Conservation (phyloP, 352 stramenopile species). For the Pythium vanterpoolii region DNA sequence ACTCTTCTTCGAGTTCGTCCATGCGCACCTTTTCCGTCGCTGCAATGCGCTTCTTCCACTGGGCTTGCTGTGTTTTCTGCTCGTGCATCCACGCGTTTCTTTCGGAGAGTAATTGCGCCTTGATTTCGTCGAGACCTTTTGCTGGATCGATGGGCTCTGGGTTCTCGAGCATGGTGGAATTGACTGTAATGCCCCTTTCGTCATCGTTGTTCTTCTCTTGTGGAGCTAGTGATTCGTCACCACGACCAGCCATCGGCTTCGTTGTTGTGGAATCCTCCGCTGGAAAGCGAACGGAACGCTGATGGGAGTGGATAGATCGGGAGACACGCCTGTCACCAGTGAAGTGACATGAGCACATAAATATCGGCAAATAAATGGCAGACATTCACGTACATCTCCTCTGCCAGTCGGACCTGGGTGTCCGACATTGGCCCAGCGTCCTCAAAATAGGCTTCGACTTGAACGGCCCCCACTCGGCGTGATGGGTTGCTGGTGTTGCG, state of each 20-base stretch:
- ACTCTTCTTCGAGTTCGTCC: conserved; percentile 75
- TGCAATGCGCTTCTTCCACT: conserved; percentile 54
- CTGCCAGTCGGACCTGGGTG: conserved; percentile 7
- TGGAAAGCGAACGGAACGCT: not conserved
- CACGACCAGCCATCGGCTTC: not conserved
- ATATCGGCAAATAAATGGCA: not conserved
- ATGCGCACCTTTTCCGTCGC: conserved; percentile 63
- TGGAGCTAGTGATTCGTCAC: not conserved
- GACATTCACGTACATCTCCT: conserved; percentile 18
- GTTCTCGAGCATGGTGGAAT: not conserved
- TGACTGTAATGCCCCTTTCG: not conserved
- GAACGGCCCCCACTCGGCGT: conserved; percentile 15
- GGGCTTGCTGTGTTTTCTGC: conserved; percentile 39
- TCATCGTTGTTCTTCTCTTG: not conserved
- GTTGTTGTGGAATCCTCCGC: not conserved
- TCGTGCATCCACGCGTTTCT: conserved; percentile 42
- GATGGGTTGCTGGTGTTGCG: not conserved
- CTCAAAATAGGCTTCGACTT: conserved; percentile 23
- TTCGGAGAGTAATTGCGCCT: conserved; percentile 33
- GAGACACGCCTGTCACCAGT: conserved; percentile 1
- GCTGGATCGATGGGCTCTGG: not conserved
- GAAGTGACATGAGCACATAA: not conserved
- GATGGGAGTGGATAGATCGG: not conserved
- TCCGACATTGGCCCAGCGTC: conserved; percentile 21
- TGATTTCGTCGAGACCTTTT: conserved; percentile 27